Evolutionary conservation across 805 yeast species (phyloP).

Genomic region (Ogataea saltuana): DNA sequence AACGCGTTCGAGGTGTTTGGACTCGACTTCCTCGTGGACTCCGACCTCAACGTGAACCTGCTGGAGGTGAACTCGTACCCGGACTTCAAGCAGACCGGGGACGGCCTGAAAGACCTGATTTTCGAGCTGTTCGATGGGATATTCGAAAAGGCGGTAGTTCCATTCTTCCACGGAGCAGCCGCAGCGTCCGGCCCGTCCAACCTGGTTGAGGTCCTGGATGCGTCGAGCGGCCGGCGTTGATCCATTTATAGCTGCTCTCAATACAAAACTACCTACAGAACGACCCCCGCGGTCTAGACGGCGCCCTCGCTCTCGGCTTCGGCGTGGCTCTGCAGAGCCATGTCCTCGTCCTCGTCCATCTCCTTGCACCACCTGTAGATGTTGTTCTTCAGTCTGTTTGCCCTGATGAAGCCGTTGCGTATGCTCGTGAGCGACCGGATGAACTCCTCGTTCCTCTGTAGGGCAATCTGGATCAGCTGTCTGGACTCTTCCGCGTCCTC

Average conservation of each 20-base stretch:
- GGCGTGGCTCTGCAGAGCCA: no score
- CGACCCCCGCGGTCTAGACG: no score
- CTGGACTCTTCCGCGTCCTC: constrained; percentile 69
- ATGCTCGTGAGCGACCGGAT: constrained; percentile 74
- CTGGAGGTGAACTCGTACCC: constrained; percentile 93
- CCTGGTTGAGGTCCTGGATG: constrained; percentile 12
- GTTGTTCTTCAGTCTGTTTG: constrained; percentile 70
- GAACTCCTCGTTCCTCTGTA: constrained; percentile 85
- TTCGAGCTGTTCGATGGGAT: constrained; percentile 63
- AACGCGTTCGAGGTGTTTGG: constrained; percentile 90
- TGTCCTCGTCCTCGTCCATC: constrained; percentile 57
- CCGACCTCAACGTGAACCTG: constrained; percentile 52
- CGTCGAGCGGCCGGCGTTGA: neutral
- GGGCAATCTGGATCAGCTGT: constrained; percentile 71
- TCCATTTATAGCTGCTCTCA: neutral
- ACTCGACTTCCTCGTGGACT: constrained; percentile 78
- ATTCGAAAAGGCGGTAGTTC: constrained; percentile 48
- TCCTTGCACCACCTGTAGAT: constrained; percentile 85
- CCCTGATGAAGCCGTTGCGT: constrained; percentile 73
- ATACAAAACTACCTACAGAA: neutral
- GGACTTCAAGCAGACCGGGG: constrained; percentile 95
- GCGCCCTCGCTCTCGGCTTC: no score
- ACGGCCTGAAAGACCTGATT: constrained; percentile 63
- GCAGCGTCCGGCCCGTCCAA: constrained; percentile 11
- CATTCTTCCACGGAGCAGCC: constrained; percentile 40